Conservation (phyloP, 345 rosid genomes). For the Sisymbrium irio region DNA sequence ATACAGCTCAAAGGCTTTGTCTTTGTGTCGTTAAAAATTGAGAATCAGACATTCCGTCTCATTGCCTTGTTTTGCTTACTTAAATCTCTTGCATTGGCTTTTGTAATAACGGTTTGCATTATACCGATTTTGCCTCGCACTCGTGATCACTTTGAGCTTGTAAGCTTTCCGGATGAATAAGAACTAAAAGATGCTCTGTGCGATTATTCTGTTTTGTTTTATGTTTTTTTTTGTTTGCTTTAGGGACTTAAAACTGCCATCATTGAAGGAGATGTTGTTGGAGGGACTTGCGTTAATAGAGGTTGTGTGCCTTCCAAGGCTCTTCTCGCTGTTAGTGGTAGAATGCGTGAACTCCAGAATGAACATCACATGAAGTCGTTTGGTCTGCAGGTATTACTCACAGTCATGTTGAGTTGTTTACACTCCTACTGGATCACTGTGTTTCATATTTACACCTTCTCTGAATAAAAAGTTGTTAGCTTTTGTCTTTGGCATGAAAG, state of each 20-base stretch:
- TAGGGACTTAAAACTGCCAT: constrained; percentile 97
- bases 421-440: not conserved
- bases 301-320: constrained; percentile 99
- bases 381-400: constrained; percentile 75
- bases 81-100: too few species aligned
- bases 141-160: not conserved
- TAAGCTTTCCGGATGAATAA: not conserved
- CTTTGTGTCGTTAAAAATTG: too few species aligned
- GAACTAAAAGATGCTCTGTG: not conserved
- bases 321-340: constrained; percentile 93
- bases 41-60: too few species aligned
- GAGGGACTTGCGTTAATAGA: constrained; percentile 98
- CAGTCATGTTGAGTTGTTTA: not conserved
- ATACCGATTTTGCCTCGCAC: not conserved
- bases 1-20: not conserved
- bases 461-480: not conserved
- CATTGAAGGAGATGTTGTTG: constrained; percentile 94
- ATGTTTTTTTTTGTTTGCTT: not conserved
- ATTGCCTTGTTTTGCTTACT: not conserved
- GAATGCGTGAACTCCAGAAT: constrained; percentile 90
- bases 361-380: constrained; percentile 96
- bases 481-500: not conserved
- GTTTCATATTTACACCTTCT: not conserved
- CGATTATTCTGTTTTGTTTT: not conserved
- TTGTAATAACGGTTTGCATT: too few species aligned